A percentile compares a stretch with the other conserved stretches of the same genome.
Conservation (phyloP, 805 yeast genomes). For the Hanseniaspora osmophila region DNA sequence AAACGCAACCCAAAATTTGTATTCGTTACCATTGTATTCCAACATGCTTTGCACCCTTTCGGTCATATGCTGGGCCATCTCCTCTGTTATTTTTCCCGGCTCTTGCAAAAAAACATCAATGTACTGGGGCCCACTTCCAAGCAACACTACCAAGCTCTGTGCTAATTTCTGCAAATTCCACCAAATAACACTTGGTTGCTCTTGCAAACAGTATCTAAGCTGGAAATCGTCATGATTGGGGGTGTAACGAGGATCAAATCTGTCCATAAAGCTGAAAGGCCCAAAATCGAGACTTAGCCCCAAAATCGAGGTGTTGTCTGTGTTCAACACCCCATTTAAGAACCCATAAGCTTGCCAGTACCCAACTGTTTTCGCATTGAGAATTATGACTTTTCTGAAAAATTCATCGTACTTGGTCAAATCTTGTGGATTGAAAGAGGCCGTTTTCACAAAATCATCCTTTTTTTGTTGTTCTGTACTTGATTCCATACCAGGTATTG, state of each 20-base stretch:
- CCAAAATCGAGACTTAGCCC: conserved; percentile 90
- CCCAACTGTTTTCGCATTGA: conserved; percentile 69
- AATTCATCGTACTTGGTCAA: conserved; percentile 51
- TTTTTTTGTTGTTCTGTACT: conserved; percentile 1
- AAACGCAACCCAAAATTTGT: conserved; percentile 44
- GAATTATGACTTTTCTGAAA: conserved; percentile 52
- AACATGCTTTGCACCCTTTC: conserved; percentile 53
- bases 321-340: conserved; percentile 83
- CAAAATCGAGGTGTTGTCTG: conserved; percentile 82
- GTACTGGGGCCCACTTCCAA: conserved; percentile 54
- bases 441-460: no score
- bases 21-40: conserved; percentile 48
- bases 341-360: conserved; percentile 87
- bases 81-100: conserved; percentile 31
- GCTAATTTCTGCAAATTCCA: conserved; percentile 83
- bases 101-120: conserved; percentile 25
- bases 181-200: conserved; percentile 79
- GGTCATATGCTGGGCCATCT: conserved; percentile 36
- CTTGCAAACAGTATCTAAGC: conserved; percentile 62
- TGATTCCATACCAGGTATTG: conserved; percentile 1
- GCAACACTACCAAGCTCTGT: conserved; percentile 65
- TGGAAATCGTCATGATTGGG: conserved; percentile 80
- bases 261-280: conserved; percentile 84
- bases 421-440: conserved; percentile 20
- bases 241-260: conserved; percentile 65